Percentiles rank a stretch among this genome's conserved stretches.
These are phyloP conservation scores for Dryas alaskensis DNA, from an alignment of 306 rosid species.

Conservation along the genomic window DNA sequence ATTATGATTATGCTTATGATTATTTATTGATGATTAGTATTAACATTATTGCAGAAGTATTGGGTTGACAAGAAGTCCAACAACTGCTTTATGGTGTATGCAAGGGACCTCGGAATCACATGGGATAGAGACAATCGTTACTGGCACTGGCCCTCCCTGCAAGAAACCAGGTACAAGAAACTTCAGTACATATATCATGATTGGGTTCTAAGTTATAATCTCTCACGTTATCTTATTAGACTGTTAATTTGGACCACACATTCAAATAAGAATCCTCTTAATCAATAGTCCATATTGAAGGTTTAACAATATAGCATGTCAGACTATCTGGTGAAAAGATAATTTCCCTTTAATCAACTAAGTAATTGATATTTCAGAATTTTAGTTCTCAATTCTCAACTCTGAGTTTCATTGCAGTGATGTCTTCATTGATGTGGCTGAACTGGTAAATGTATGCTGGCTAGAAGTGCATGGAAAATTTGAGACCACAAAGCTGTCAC, in stretches of 20 bases:
- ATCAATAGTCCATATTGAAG: too few relatives aligned
- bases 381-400: background rate
- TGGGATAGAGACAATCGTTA: constrained; percentile 47
- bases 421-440: constrained; percentile 45
- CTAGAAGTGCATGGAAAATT: constrained; percentile 64
- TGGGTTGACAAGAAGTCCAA: constrained; percentile 45
- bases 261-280: too few relatives aligned
- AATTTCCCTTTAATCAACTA: too few relatives aligned
- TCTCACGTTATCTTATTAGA: too few relatives aligned
- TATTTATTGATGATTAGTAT: background rate
- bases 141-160: constrained; percentile 52
- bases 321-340: too few relatives aligned
- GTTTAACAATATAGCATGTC: too few relatives aligned
- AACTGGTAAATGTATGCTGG: constrained; percentile 65
- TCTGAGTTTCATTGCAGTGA: constrained; percentile 41
- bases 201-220: too few relatives aligned
- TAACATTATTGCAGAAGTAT: constrained; percentile 28
- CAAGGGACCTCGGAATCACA: constrained; percentile 58
- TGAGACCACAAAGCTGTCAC: constrained; percentile 51
- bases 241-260: too few relatives aligned
- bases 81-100: constrained; percentile 66
- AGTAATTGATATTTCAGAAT: background rate
- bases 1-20: background rate
- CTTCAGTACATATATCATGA: background rate
- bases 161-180: constrained; percentile 46